Conservation (phyloP, 2,329 filamentous ascomycete species). For the Phialocephala sp. region DNA sequence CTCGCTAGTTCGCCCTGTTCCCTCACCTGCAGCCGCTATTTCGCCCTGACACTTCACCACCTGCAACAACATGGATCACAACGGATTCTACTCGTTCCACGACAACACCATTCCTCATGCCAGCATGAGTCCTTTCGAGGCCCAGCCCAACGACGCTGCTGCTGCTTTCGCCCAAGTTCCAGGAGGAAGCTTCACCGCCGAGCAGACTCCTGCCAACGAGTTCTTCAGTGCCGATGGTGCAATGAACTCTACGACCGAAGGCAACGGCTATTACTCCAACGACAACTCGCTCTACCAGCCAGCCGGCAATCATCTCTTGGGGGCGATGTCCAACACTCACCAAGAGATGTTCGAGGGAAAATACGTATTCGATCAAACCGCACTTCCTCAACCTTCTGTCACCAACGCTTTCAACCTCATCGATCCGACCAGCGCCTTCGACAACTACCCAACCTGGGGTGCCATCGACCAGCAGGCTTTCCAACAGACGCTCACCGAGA, state of each 20-base stretch:
- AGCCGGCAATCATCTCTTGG: not conserved
- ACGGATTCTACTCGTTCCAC: slow-evolving; percentile 4
- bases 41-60: not conserved
- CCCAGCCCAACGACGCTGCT: not conserved
- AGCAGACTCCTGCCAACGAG: not conserved
- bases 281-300: not conserved
- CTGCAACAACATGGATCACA: not conserved
- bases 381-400: not conserved
- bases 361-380: not conserved
- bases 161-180: not conserved
- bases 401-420: not conserved
- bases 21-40: not conserved
- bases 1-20: slow-evolving; percentile 10
- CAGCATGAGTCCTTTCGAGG: not conserved
- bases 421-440: not conserved
- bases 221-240: not conserved
- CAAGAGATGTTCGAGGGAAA: not conserved
- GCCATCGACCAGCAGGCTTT: not conserved
- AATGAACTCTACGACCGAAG: not conserved
- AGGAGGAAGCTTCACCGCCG: not conserved
- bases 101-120: not conserved
- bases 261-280: not conserved
- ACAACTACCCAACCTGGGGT: not conserved
- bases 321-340: not conserved
- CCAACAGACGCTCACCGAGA: not conserved